phyloP scores from a whole-genome alignment of 2,329 filamentous ascomycete genomes.

The Colletotrichum destructivum region DNA sequence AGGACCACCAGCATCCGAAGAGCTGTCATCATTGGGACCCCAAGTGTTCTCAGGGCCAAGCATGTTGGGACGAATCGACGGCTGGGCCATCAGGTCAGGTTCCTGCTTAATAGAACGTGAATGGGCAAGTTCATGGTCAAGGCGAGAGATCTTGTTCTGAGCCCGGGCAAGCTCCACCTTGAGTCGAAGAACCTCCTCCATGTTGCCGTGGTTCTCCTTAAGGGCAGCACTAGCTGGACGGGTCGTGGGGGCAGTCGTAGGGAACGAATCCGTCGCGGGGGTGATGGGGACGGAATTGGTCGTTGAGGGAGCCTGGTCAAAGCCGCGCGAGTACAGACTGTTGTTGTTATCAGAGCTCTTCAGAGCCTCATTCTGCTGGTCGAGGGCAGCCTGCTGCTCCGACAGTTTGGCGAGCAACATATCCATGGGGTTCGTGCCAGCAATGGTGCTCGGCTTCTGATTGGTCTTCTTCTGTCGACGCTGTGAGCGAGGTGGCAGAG shows the following conservation, averaged over 20 bases:
- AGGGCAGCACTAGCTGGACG: slow-evolving; percentile 67
- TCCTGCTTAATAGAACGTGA: slow-evolving; percentile 74
- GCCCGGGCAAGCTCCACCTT: slow-evolving; percentile 81
- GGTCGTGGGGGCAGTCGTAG: slow-evolving; percentile 63
- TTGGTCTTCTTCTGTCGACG: slow-evolving; percentile 64
- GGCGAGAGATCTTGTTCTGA: slow-evolving; percentile 77
- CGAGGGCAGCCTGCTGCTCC: slow-evolving; percentile 77
- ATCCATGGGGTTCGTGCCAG: slow-evolving; percentile 73
- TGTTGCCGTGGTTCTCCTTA: slow-evolving; percentile 58
- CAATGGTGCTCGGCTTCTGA: slow-evolving; percentile 56
- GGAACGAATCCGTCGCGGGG: slow-evolving; percentile 70
- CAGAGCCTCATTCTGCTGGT: slow-evolving; percentile 70
- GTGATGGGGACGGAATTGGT: slow-evolving; percentile 75
- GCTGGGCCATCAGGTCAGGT: slow-evolving; percentile 42
- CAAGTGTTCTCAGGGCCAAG: slow-evolving; percentile 61
- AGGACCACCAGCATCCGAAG: slow-evolving; percentile 71
- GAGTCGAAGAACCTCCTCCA: slow-evolving; percentile 75
- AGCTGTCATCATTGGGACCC: slow-evolving; percentile 68
- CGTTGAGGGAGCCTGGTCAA: slow-evolving; percentile 64
- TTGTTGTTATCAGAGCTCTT: slow-evolving; percentile 60
- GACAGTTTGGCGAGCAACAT: slow-evolving; percentile 80
- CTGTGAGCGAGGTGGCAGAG: slow-evolving; percentile 44
- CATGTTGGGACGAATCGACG: slow-evolving; percentile 20
- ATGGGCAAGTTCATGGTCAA: slow-evolving; percentile 80
- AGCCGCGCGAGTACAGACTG: slow-evolving; percentile 50